Conservation (phyloP, 768 basidiomycete species). For the Termitomyces sp. region DNA sequence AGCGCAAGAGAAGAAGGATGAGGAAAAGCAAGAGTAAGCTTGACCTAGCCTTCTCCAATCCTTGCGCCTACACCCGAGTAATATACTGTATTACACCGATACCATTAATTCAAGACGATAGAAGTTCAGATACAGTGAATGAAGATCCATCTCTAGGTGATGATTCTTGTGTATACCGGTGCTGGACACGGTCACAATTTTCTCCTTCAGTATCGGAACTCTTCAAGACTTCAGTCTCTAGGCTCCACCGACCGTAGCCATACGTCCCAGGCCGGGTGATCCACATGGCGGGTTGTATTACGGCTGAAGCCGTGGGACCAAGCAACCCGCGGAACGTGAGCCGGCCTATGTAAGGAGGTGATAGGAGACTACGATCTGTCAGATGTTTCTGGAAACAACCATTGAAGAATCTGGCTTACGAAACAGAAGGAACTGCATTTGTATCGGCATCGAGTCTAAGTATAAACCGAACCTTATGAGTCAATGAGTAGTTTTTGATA, state of each 20-base stretch:
- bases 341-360: conserved; percentile 59
- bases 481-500: conserved; percentile 69
- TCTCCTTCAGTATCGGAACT: neutral
- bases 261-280: conserved; percentile 60
- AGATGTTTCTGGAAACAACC: neutral
- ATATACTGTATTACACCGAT: conserved; percentile 6
- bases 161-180: conserved; percentile 31
- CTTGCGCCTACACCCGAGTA: neutral
- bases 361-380: conserved; percentile 31
- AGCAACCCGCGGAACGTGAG: conserved; percentile 60
- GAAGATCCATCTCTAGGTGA: conserved; percentile 20
- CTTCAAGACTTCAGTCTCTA: conserved; percentile 62
- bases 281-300: conserved; percentile 50
- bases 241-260: conserved; percentile 57
- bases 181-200: conserved; percentile 12
- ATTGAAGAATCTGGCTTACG: conserved; percentile 3
- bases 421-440: conserved; percentile 10
- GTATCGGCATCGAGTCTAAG: conserved; percentile 35
- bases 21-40: conserved; percentile 1
- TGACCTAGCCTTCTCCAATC: neutral
- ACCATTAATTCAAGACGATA: conserved; percentile 16
- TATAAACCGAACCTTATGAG: conserved; percentile 51
- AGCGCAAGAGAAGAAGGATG: conserved; percentile 25
- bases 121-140: conserved; percentile 26
- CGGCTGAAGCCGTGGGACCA: conserved; percentile 37